Base-by-base conservation (phyloP, 371 early-diverging fungal species). In the Capillidium heterosporum region DNA sequence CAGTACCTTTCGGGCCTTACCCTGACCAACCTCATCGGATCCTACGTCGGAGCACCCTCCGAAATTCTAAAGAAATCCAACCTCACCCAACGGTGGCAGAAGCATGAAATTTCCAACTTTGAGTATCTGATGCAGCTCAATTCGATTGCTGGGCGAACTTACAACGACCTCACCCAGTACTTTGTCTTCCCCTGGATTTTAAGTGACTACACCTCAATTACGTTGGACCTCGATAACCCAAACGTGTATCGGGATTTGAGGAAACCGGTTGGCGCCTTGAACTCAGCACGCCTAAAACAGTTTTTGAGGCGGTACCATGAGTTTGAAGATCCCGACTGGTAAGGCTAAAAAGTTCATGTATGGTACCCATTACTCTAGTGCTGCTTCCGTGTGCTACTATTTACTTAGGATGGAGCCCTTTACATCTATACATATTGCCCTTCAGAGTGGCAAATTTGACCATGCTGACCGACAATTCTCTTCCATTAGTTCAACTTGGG, bases 361-460 rank as follows among this genome's bases (percentile, higher is more conserved):
- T 59, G 84, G 84, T 11, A 80, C 85, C 19, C 85, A 85, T 60
- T 85, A 85, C 64, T 82, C 82, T 10, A 73, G 76, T n/a, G 76
- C 85, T 0, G 81, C 78, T n/a, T 62, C 76, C 0, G 79, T 80
- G 5, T 63, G 80, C n/a, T 77, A 73, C 59, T 85, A 76, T 60
- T 57, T 85, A 31, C 60, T 85, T 13, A 70, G 85, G n/a, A 39
- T 77, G 60, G 84, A 85, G 62, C 85, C 85, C 0, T 85, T 77
- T 60, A 76, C 84, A 0, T 73, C 74, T 8, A 66, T 81, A 10
- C 82, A 85, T 61, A 68, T 85, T 13, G 67, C 73, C 17, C 63
- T 85, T 13, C 85, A 85, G 62, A 77, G 77, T 47, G 83, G 82
- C 1, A 82, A 81, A 61, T 84, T 84, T 57, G 85, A 83, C 61